phyloP scores from a whole-genome alignment of 78 protist species.

The Neovahlkampfia damariscottae region DNA sequence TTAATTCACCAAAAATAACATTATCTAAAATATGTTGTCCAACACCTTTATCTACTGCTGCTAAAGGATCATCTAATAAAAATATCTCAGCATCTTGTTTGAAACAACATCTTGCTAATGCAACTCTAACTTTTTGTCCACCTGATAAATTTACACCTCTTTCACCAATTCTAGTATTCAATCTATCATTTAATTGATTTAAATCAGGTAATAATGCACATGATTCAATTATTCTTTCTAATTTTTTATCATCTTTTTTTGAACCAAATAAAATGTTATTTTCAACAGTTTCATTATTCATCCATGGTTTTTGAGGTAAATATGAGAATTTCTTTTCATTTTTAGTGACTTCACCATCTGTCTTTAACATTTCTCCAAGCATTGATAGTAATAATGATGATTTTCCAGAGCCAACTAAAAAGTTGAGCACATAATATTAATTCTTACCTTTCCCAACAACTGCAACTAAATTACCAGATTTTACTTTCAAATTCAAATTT shows the following conservation, averaged over 20 bases:
- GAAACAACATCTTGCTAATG: slow-evolving; percentile 55
- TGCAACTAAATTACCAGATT: slow-evolving; percentile 18
- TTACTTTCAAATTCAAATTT: neutral
- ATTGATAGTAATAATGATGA: slow-evolving; percentile 16
- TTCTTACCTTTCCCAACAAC: slow-evolving; percentile 20
- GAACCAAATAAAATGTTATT: slow-evolving; percentile 30
- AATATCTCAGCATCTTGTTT: slow-evolving; percentile 52
- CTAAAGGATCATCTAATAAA: slow-evolving; percentile 73
- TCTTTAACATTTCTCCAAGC: slow-evolving; percentile 21
- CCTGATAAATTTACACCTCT: slow-evolving; percentile 56
- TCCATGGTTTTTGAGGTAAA: slow-evolving; percentile 36
- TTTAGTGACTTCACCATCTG: neutral
- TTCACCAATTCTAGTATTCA: slow-evolving; percentile 50
- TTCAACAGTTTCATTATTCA: slow-evolving; percentile 31
- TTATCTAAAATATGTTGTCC: slow-evolving; percentile 12
- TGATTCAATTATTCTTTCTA: slow-evolving; percentile 1
- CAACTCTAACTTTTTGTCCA: slow-evolving; percentile 49
- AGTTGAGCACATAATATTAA: no score
- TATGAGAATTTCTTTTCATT: neutral
- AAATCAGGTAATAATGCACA: slow-evolving; percentile 24
- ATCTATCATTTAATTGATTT: neutral
- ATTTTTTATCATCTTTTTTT: slow-evolving; percentile 17
- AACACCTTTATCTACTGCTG: slow-evolving; percentile 75
- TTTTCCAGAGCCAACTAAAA: slow-evolving; percentile 53
- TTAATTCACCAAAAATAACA: slow-evolving; percentile 28